Evolutionary conservation across 2,329 filamentous ascomycete species (phyloP), one percentile per base, ranked within the genome.

Genomic region (Akanthomyces lecanii): DNA sequence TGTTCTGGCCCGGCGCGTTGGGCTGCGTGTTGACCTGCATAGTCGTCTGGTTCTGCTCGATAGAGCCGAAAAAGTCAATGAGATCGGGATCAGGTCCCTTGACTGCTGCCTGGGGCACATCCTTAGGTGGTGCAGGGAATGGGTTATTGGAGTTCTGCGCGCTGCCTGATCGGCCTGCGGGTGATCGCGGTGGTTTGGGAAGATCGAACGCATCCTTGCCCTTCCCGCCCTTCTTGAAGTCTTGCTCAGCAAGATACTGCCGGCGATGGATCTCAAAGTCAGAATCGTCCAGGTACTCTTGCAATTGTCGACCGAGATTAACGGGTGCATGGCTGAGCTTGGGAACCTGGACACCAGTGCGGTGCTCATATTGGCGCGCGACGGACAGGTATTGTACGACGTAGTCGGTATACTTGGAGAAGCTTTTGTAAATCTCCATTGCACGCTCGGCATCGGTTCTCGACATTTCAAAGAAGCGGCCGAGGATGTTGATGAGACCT

Each of bases 401-500:
- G 67, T 89, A 86, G 69, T 98, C 93, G 7, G 95, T 99, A 75
- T 97, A 93, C 70, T 86, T 89, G 18, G 92, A 92, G 71, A 99
- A 99, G 18, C 84, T 89, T 72, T 93, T 91, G 77, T 99, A 99
- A 65, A 99, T 94, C 65, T 87, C 84, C 77, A 99, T 86, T 63
- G 95, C 92, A 66, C 93, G 86, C 74, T 97, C 92, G 64, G 95
- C 96, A 76, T 99, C 95, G 30, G 91, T 84, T 71, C 91, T 91
- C 57, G 95, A 97, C 89, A 99, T 94, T 78, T 99, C 95, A 71
- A 99, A 99, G 76, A 98, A 99, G 76, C 96, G 91, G 69, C 95
- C 92, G 63, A 99, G 80, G 64, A 99, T 92, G 75, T 96, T 97
- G 77, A 99, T 99, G 72, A 97, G 91, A 55, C 91, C 95, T 77